These are phyloP conservation scores for Trichoderma afroharzianum DNA, from an alignment of 2,329 filamentous ascomycete species.

Conservation along the genomic window DNA sequence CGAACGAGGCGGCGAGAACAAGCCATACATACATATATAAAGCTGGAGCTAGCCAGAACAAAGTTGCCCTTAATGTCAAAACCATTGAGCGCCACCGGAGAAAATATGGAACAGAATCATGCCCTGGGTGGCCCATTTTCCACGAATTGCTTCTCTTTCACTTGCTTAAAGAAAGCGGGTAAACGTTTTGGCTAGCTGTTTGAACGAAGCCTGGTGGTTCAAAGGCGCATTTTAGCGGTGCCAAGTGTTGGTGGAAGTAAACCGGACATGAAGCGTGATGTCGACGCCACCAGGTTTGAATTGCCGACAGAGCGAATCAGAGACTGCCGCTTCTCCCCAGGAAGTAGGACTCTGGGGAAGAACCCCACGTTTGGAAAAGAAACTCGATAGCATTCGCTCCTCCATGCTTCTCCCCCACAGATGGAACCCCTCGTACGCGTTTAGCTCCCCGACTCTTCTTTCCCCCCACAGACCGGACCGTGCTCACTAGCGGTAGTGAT, in stretches of 20 bases:
- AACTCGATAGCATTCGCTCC: background rate
- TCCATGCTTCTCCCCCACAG: background rate
- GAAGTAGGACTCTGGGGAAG: constrained; percentile 8
- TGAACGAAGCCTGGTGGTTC: background rate
- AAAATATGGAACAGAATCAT: background rate
- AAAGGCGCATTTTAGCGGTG: background rate
- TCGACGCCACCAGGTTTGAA: background rate
- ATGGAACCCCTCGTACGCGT: background rate
- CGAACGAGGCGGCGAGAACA: background rate
- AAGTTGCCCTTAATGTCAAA: background rate
- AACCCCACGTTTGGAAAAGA: background rate
- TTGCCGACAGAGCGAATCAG: constrained; percentile 1
- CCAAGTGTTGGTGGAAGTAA: constrained; percentile 6
- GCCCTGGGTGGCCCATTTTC: background rate
- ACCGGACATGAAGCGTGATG: background rate
- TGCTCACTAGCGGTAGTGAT: background rate
- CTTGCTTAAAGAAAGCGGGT: background rate
- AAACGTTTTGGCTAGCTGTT: background rate
- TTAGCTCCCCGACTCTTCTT: background rate
- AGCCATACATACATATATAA: background rate
- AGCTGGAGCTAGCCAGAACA: background rate
- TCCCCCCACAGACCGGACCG: constrained; percentile 2
- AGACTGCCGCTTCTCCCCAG: background rate
- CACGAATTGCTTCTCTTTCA: background rate
- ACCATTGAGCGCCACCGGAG: constrained; percentile 13